Evolutionary conservation across 129 eudicot genomes (phyloP).

Genomic region (Pulicaria dysenterica): DNA sequence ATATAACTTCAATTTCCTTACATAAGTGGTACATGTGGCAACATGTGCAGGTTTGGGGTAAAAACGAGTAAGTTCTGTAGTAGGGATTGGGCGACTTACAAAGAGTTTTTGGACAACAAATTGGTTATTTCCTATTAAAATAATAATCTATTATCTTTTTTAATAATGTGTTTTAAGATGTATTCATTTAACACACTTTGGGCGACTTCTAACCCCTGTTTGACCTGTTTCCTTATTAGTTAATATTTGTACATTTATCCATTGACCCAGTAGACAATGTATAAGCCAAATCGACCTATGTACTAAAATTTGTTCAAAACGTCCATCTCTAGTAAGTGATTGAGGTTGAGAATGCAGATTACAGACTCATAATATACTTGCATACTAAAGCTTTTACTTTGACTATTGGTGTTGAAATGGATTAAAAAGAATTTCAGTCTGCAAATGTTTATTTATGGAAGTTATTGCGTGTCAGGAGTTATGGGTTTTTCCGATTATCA

Average conservation of each 20-base stretch:
- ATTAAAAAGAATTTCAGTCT: background rate
- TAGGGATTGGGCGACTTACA: background rate
- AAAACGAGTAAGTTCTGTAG: background rate
- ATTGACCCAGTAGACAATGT: background rate
- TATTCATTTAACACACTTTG: background rate
- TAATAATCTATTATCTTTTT: background rate
- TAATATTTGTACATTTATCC: background rate
- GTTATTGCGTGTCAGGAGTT: constrained; percentile 43
- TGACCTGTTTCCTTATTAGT: constrained; percentile 1
- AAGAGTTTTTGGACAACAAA: background rate
- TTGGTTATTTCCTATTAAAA: background rate
- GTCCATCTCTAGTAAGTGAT: background rate
- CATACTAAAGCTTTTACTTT: background rate
- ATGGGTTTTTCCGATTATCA: constrained; percentile 61
- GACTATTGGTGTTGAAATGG: background rate
- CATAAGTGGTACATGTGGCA: background rate
- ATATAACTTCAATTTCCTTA: constrained; percentile 3
- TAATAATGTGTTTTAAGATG: background rate
- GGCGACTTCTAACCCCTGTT: background rate
- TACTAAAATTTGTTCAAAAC: background rate
- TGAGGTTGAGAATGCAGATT: background rate
- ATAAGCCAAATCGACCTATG: background rate
- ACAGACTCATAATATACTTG: background rate
- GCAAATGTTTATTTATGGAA: background rate
- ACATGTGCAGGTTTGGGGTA: background rate